Conservation (phyloP, 2,329 filamentous ascomycete species). For the Colletotrichum melonis region DNA sequence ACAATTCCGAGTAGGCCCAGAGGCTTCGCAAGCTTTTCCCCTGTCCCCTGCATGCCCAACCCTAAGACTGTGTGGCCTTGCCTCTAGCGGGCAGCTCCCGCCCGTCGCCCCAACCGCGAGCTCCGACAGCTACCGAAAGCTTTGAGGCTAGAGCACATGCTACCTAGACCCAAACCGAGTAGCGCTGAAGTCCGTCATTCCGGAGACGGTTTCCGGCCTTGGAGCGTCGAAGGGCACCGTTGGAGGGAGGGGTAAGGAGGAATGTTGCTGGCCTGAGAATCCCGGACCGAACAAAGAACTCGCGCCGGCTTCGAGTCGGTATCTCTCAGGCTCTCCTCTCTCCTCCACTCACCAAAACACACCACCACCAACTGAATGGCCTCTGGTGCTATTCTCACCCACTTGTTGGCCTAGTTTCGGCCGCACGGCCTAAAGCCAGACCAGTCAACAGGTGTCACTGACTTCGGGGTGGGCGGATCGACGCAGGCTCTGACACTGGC, state of each 20-base stretch:
- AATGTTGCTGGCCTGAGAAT: constrained; percentile 20
- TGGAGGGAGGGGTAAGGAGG: not conserved
- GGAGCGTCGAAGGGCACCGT: not conserved
- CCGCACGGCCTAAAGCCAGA: not conserved
- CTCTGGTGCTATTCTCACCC: not conserved
- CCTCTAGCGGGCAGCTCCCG: constrained; percentile 18
- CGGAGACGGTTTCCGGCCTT: constrained; percentile 19
- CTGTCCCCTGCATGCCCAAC: constrained; percentile 19
- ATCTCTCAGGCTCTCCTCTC: no score
- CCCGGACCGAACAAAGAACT: constrained; percentile 9
- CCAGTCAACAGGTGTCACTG: not conserved
- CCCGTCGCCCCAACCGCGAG: not conserved
- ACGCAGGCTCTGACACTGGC: constrained; percentile 28
- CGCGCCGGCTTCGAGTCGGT: not conserved
- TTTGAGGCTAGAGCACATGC: not conserved
- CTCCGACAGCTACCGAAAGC: not conserved
- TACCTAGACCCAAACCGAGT: not conserved
- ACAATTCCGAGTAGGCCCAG: not conserved
- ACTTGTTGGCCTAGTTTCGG: not conserved
- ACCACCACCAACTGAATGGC: not conserved
- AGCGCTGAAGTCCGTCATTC: constrained; percentile 23
- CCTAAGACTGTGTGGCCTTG: constrained; percentile 9
- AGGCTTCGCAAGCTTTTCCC: constrained; percentile 1
- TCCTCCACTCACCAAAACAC: not conserved
- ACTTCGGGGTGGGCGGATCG: constrained; percentile 16